Evolutionary conservation across 2,329 filamentous ascomycete genomes (phyloP).

Genomic region (Fusarium cicatricum): DNA sequence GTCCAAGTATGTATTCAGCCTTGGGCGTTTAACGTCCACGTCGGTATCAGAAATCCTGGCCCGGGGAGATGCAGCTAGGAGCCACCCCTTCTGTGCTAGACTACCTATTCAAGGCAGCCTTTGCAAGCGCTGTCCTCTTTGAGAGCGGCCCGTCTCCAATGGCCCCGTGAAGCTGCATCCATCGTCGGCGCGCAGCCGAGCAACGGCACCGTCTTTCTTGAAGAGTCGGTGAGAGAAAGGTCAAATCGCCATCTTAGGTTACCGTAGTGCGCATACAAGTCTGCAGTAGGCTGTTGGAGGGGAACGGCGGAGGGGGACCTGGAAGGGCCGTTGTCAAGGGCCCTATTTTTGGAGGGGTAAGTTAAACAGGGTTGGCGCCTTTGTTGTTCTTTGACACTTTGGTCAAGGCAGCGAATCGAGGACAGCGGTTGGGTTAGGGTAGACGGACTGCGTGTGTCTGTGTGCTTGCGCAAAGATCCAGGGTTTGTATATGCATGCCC

Average conservation of each 20-base stretch:
- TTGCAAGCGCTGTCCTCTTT: constrained; percentile 18
- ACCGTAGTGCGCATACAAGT: constrained; percentile 22
- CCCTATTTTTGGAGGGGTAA: constrained; percentile 40
- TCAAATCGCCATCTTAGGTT: constrained; percentile 33
- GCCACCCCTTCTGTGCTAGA: constrained; percentile 10
- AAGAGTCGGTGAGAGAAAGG: constrained; percentile 39
- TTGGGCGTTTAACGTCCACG: constrained; percentile 37
- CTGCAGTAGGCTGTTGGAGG: constrained; percentile 22
- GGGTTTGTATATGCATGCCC: constrained; percentile 21
- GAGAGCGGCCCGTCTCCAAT: constrained; percentile 29
- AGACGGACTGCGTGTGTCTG: constrained; percentile 8
- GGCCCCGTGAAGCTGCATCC: constrained; percentile 30
- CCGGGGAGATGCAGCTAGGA: constrained; percentile 26
- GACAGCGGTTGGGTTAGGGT: constrained; percentile 33
- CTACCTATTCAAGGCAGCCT: constrained; percentile 9
- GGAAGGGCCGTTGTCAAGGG: constrained; percentile 26
- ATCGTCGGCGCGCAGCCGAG: constrained; percentile 36
- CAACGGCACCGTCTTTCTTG: constrained; percentile 30
- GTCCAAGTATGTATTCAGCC: constrained; percentile 30
- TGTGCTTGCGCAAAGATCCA: constrained; percentile 8
- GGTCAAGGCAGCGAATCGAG: constrained; percentile 35
- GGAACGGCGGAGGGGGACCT: constrained; percentile 34
- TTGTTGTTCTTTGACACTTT: constrained; percentile 29
- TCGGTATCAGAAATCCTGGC: constrained; percentile 21
- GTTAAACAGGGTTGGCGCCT: constrained; percentile 22